These are phyloP conservation scores for Amborella trichopoda DNA, from an alignment of 164 flowering plant species.

Conservation along the genomic window DNA sequence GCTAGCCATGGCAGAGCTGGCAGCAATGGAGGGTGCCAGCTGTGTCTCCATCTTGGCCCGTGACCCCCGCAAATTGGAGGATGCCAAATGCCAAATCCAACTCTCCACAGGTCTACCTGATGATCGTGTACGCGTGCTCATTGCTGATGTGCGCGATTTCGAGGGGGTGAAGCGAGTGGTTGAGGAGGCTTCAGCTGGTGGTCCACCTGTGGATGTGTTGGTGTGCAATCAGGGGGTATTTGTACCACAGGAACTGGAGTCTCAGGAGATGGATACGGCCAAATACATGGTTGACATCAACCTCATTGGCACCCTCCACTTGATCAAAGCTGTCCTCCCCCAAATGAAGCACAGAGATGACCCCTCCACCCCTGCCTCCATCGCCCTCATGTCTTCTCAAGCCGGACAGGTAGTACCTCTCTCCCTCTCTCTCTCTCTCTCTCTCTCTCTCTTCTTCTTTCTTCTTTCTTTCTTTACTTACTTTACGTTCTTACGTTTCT, in stretches of 20 bases:
- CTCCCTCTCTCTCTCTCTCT: neutral
- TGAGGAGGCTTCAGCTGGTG: too few species aligned
- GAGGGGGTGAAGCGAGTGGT: slow-evolving; percentile 41
- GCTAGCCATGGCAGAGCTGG: slow-evolving; percentile 64
- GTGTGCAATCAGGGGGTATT: slow-evolving; percentile 79
- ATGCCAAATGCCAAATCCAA: slow-evolving; percentile 46
- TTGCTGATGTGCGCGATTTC: slow-evolving; percentile 68
- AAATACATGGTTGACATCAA: slow-evolving; percentile 79
- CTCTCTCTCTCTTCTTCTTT: neutral
- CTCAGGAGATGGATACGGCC: slow-evolving; percentile 48
- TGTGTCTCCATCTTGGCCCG: slow-evolving; percentile 89
- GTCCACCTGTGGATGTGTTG: slow-evolving; percentile 68
- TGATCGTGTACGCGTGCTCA: slow-evolving; percentile 35
- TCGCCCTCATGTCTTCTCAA: slow-evolving; percentile 84
- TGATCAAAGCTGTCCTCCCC: slow-evolving; percentile 79
- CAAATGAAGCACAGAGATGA: slow-evolving; percentile 48
- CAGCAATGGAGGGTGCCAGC: slow-evolving; percentile 68
- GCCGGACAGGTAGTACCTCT: slow-evolving; percentile 68
- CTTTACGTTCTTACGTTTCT: too few species aligned
- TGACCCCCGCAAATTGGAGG: slow-evolving; percentile 40
- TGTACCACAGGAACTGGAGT: slow-evolving; percentile 46
- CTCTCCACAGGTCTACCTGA: slow-evolving; percentile 63
- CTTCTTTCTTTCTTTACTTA: neutral
- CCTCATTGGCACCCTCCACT: slow-evolving; percentile 59
- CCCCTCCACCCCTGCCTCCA: slow-evolving; percentile 46